A percentile compares a stretch with the other conserved stretches of the same genome.
These are phyloP conservation scores for Lactuca saligna DNA, from an alignment of 129 eudicot species.

Conservation along the genomic window DNA sequence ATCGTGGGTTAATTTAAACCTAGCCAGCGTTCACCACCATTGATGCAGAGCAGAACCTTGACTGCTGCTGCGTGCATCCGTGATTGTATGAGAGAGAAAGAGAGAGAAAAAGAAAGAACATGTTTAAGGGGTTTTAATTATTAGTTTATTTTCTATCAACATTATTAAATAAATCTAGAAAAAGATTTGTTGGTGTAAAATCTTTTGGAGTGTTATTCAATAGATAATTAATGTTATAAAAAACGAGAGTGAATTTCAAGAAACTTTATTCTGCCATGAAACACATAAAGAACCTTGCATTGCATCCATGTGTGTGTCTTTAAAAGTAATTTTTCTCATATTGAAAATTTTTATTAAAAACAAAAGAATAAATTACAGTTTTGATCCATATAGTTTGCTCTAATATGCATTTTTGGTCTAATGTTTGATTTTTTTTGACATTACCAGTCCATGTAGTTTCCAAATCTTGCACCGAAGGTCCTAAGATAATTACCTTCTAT, in stretches of 20 bases:
- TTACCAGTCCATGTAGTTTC: too few species aligned
- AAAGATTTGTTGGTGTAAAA: conserved; percentile 35
- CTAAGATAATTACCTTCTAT: too few species aligned
- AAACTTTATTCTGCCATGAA: not conserved
- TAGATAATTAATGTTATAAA: not conserved
- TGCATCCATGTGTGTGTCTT: not conserved
- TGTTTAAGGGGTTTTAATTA: conserved; percentile 23
- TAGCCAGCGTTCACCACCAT: conserved; percentile 17
- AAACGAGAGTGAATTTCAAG: conserved; percentile 1
- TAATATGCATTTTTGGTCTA: too few species aligned
- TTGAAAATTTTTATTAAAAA: too few species aligned
- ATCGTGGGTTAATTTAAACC: not conserved
- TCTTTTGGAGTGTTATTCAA: conserved; percentile 17
- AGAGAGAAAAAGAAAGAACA: conserved; percentile 5
- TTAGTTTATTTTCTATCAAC: conserved; percentile 27
- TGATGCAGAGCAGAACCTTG: conserved; percentile 12
- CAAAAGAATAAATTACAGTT: not conserved
- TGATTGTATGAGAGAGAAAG: conserved; percentile 24
- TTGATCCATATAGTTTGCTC: too few species aligned
- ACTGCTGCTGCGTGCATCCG: conserved; percentile 28
- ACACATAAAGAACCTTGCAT: not conserved
- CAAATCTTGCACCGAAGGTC: too few species aligned
- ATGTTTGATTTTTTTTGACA: too few species aligned
- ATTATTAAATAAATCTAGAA: conserved; percentile 16
- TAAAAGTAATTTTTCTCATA: not conserved